Evolutionary conservation across 1,139 yeast genomes (phyloP).

Genomic region (Tardiomyces digboiensis): DNA sequence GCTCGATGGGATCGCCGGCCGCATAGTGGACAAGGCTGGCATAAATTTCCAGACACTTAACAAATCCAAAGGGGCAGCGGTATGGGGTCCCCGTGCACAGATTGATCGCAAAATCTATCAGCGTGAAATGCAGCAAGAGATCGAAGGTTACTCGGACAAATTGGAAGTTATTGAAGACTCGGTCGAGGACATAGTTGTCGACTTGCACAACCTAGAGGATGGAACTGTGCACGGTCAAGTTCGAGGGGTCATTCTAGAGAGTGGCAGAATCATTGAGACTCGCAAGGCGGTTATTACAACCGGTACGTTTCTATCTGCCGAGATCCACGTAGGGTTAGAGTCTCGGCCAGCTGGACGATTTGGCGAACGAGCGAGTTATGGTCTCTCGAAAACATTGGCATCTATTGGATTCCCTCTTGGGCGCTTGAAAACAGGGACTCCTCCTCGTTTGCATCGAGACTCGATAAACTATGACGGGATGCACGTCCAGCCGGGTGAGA

Average conservation of each 20-base stretch:
- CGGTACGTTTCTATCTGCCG: slow-evolving; percentile 92
- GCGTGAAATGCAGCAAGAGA: slow-evolving; percentile 65
- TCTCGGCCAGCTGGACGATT: slow-evolving; percentile 86
- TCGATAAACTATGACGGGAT: slow-evolving; percentile 60
- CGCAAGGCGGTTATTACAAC: slow-evolving; percentile 80
- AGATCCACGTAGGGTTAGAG: slow-evolving; percentile 81
- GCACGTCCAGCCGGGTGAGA: slow-evolving; percentile 66
- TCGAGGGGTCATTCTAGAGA: slow-evolving; percentile 61
- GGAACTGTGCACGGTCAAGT: slow-evolving; percentile 26
- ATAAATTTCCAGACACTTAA: slow-evolving; percentile 85
- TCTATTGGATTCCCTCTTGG: slow-evolving; percentile 81
- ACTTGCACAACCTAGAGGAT: slow-evolving; percentile 14
- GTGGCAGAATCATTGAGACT: slow-evolving; percentile 53
- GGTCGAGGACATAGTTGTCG: slow-evolving; percentile 80
- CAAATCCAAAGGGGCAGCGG: slow-evolving; percentile 90
- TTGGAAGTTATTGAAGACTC: slow-evolving; percentile 59
- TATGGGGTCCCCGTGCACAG: slow-evolving; percentile 98
- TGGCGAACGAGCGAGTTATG: slow-evolving; percentile 89
- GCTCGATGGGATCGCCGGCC: slow-evolving; percentile 81
- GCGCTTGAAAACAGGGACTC: slow-evolving; percentile 93
- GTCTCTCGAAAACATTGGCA: slow-evolving; percentile 67
- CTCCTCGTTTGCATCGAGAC: slow-evolving; percentile 70
- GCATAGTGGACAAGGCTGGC: slow-evolving; percentile 85
- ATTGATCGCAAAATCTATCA: slow-evolving; percentile 79
- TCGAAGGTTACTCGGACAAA: slow-evolving; percentile 44